Evolutionary conservation across 1,284 basidiomycete genomes (phyloP).

Genomic region (Entoloma clypeatum): DNA sequence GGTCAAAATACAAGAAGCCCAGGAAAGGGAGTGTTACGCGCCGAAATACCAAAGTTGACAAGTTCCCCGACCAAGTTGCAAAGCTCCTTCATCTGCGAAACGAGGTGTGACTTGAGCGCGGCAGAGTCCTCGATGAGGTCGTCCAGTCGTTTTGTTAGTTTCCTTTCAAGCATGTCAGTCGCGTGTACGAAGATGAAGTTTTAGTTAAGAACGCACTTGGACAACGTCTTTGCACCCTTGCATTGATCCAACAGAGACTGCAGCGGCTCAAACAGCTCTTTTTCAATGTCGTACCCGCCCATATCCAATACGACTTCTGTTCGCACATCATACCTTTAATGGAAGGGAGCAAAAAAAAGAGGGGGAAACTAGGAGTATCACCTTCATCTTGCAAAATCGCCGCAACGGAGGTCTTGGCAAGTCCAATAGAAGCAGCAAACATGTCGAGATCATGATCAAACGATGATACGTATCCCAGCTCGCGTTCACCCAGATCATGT

Average conservation of each 20-base stretch:
- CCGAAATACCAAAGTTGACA: constrained; percentile 86
- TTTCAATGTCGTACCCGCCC: constrained; percentile 69
- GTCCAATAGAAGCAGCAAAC: constrained; percentile 84
- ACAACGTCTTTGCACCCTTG: constrained; percentile 74
- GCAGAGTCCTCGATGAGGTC: constrained; percentile 70
- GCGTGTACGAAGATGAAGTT: constrained; percentile 3
- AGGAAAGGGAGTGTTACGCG: constrained; percentile 31
- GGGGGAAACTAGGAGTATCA: constrained; percentile 27
- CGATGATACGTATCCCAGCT: constrained; percentile 75
- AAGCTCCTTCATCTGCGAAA: constrained; percentile 69
- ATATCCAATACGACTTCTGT: constrained; percentile 71
- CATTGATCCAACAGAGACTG: constrained; percentile 79
- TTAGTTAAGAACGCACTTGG: constrained; percentile 55
- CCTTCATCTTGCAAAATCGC: constrained; percentile 74
- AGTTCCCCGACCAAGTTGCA: constrained; percentile 74
- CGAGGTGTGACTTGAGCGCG: constrained; percentile 68
- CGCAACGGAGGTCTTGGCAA: constrained; percentile 82
- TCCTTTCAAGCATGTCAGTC: constrained; percentile 45
- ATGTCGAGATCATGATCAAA: constrained; percentile 91
- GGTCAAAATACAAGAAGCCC: constrained; percentile 1
- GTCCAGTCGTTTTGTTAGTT: constrained; percentile 80
- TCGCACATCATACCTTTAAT: too few species aligned
- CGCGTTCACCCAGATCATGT: constrained; percentile 84
- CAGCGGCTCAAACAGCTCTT: constrained; percentile 75
- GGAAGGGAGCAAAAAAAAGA: too few species aligned